Percentiles rank a stretch among this genome's conserved stretches.
These are phyloP conservation scores for Rhizopus sp. DNA, from an alignment of 371 early-diverging fungal species.

Conservation along the genomic window DNA sequence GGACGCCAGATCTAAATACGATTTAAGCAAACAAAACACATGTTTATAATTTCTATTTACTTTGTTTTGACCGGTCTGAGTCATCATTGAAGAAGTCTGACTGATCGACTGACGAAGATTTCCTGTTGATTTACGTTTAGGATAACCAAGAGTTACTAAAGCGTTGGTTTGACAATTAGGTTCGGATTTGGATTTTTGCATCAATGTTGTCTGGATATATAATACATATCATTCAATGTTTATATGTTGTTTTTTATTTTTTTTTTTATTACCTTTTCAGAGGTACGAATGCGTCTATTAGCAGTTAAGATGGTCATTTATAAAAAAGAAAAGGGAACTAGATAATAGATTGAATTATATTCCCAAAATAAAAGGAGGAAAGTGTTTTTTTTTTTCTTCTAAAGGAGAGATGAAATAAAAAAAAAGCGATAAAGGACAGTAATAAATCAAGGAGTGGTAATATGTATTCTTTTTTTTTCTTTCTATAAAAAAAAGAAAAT, in stretches of 20 bases:
- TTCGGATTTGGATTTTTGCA: conserved; percentile 42
- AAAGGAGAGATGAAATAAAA: not conserved
- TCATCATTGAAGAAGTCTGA: conserved; percentile 11
- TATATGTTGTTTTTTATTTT: not conserved
- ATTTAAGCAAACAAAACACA: no score
- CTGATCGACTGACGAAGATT: conserved; percentile 36
- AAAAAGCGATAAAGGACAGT: not conserved
- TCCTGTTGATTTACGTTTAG: conserved; percentile 55
- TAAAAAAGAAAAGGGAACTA: not conserved
- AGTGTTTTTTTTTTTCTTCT: not conserved
- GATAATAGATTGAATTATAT: not conserved
- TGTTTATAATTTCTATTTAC: conserved; percentile 5
- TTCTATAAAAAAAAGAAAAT: not conserved
- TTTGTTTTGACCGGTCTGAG: conserved; percentile 11
- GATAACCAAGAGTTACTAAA: conserved; percentile 25
- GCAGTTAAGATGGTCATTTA: conserved; percentile 20
- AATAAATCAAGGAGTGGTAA: not conserved
- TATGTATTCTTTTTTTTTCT: conserved; percentile 1
- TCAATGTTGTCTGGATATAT: conserved; percentile 26
- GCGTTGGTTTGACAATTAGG: conserved; percentile 35
- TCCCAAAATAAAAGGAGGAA: not conserved
- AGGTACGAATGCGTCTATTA: conserved; percentile 21
- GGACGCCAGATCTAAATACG: conserved; percentile 37
- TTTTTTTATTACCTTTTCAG: conserved; percentile 18
- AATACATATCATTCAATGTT: not conserved